phyloP scores from a whole-genome alignment of 805 yeast genomes.

The Schizosaccharomyces cryophilus region DNA sequence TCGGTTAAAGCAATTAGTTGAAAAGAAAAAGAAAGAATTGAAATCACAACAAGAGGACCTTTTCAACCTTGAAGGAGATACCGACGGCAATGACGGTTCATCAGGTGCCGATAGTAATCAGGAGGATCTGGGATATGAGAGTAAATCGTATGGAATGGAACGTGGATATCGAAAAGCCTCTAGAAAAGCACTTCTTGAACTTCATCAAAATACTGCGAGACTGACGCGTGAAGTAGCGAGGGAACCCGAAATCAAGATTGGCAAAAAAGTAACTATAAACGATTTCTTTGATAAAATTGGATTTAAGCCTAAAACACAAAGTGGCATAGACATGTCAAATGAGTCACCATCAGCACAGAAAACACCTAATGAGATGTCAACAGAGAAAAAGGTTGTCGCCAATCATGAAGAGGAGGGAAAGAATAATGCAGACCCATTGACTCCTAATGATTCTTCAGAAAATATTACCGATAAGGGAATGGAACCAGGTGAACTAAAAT shows the following conservation, averaged over 20 bases:
- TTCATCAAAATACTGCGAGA: conserved; percentile 7
- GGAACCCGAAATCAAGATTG: background rate
- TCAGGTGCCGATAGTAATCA: background rate
- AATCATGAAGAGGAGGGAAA: background rate
- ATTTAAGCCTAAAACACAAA: background rate
- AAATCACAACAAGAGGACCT: background rate
- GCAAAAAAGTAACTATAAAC: background rate
- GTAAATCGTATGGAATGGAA: background rate
- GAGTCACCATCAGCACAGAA: background rate
- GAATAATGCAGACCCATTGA: no score
- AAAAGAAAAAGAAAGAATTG: background rate
- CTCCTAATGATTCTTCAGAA: no score
- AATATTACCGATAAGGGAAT: no score
- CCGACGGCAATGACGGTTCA: background rate
- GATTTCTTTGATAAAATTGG: conserved; percentile 1
- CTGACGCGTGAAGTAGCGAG: conserved; percentile 5
- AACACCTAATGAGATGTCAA: background rate
- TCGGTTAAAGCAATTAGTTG: background rate
- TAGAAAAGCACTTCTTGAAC: conserved; percentile 8
- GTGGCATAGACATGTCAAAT: background rate
- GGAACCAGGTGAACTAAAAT: no score
- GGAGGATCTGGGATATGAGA: background rate
- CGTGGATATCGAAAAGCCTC: conserved; percentile 4
- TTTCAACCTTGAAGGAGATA: background rate
- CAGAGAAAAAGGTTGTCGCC: background rate